Percentiles rank a stretch among this genome's conserved stretches.
These are phyloP conservation scores for Brettanomyces bruxellensis DNA, from an alignment of 805 yeast genomes.

Conservation along the genomic window DNA sequence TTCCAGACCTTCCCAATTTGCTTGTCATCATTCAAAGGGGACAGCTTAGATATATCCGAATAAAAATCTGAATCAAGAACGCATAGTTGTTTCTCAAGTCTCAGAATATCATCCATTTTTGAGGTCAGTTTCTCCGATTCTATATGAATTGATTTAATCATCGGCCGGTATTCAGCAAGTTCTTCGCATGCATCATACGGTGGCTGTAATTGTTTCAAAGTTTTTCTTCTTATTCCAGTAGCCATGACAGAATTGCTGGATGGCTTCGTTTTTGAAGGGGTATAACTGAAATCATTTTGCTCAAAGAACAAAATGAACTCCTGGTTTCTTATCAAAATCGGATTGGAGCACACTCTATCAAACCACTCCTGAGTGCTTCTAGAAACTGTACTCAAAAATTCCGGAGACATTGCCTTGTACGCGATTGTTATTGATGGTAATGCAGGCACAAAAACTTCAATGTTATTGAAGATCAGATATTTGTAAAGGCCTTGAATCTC, in stretches of 20 bases:
- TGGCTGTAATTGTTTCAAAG: constrained; percentile 83
- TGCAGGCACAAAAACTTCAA: constrained; percentile 90
- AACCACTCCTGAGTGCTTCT: constrained; percentile 78
- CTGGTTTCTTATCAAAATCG: constrained; percentile 77
- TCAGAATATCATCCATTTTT: constrained; percentile 44
- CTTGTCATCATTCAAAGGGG: constrained; percentile 39
- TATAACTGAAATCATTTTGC: constrained; percentile 29
- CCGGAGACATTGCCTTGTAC: constrained; percentile 78
- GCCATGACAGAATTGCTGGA: constrained; percentile 44
- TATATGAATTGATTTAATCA: constrained; percentile 68
- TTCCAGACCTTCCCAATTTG: constrained; percentile 78
- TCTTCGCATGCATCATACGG: constrained; percentile 84
- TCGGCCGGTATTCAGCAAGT: constrained; percentile 78
- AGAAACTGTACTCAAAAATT: constrained; percentile 53
- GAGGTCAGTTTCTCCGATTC: constrained; percentile 45
- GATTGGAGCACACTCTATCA: constrained; percentile 59
- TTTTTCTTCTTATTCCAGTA: constrained; percentile 79
- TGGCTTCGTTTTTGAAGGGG: constrained; percentile 31
- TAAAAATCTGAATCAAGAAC: constrained; percentile 36
- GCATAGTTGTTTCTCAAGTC: constrained; percentile 46
- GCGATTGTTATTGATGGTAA: constrained; percentile 69
- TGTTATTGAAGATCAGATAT: constrained; percentile 70
- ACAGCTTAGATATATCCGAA: constrained; percentile 30
- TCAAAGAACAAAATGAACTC: constrained; percentile 68
- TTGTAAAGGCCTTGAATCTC: constrained; percentile 72